phyloP scores from a whole-genome alignment of 2,329 filamentous ascomycete genomes.

The Exophiala sideris region DNA sequence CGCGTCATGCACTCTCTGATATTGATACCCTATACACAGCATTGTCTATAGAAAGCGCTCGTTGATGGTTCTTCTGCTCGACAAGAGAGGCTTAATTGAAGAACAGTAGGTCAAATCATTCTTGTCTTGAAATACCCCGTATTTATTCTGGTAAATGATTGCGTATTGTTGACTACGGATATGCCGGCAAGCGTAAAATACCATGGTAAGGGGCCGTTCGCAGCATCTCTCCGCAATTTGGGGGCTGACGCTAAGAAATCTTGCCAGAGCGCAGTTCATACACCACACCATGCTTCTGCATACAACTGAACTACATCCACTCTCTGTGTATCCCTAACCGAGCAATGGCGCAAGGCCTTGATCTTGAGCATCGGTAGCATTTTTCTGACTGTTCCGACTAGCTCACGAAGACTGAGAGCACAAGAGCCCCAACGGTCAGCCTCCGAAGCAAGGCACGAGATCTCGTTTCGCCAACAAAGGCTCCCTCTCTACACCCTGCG shows the following conservation, averaged over 20 bases:
- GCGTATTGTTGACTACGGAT: not conserved
- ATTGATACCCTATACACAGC: slow-evolving; percentile 11
- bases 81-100: not conserved
- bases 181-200: not conserved
- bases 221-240: slow-evolving; percentile 8
- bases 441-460: not conserved
- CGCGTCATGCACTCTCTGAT: slow-evolving; percentile 5
- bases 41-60: slow-evolving; percentile 9
- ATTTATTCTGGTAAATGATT: not conserved
- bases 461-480: not conserved
- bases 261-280: too few relatives aligned
- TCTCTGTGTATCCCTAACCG: too few relatives aligned
- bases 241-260: not conserved
- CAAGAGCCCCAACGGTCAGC: not conserved
- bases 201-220: not conserved
- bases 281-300: too few relatives aligned
- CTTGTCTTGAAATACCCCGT: not conserved
- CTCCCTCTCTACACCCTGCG: not conserved
- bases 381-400: too few relatives aligned
- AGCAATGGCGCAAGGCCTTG: too few relatives aligned
- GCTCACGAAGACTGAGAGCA: not conserved
- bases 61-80: not conserved
- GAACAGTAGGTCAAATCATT: not conserved
- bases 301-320: too few relatives aligned
- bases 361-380: too few relatives aligned